Evolutionary conservation across 768 basidiomycete species (phyloP).

Genomic region (Vishniacozyma victoriae): DNA sequence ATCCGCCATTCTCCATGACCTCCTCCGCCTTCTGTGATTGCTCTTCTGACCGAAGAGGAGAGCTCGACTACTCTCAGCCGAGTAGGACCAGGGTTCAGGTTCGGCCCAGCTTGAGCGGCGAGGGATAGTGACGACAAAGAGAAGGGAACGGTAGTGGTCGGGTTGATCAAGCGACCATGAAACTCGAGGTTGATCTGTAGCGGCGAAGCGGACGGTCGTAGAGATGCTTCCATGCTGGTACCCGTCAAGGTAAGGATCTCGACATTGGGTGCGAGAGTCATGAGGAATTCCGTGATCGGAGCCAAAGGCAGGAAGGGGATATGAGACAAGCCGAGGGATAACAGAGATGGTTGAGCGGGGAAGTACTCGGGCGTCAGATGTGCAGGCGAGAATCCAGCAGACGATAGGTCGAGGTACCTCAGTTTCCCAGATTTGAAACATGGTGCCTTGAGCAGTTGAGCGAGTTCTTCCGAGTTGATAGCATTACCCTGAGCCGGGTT

Average conservation of each 20-base stretch:
- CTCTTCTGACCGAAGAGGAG: slow-evolving; percentile 62
- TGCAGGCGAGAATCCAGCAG: slow-evolving; percentile 62
- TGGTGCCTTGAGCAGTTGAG: slow-evolving; percentile 66
- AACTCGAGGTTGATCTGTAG: slow-evolving; percentile 70
- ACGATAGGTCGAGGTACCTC: slow-evolving; percentile 84
- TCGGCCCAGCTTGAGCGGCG: slow-evolving; percentile 23
- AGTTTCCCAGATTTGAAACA: slow-evolving; percentile 70
- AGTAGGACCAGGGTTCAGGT: slow-evolving; percentile 54
- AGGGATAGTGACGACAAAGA: slow-evolving; percentile 55
- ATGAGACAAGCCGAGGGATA: slow-evolving; percentile 84
- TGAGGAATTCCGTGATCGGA: slow-evolving; percentile 64
- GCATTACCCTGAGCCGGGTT: slow-evolving; percentile 57
- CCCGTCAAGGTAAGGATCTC: slow-evolving; percentile 83
- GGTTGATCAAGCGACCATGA: slow-evolving; percentile 70
- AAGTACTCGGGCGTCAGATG: slow-evolving; percentile 53
- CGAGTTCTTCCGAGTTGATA: slow-evolving; percentile 69
- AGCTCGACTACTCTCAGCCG: slow-evolving; percentile 82
- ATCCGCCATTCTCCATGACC: slow-evolving; percentile 69
- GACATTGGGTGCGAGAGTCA: slow-evolving; percentile 62
- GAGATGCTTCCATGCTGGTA: slow-evolving; percentile 57
- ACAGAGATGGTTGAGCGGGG: slow-evolving; percentile 64
- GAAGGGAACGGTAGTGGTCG: slow-evolving; percentile 73
- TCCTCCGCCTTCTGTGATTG: slow-evolving; percentile 65
- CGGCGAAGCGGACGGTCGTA: slow-evolving; percentile 50
- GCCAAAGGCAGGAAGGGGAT: slow-evolving; percentile 66